Evolutionary conservation across 208 protist species (phyloP), one percentile per base, ranked within the genome.

Genomic region (Trypanosoma lewisi): DNA sequence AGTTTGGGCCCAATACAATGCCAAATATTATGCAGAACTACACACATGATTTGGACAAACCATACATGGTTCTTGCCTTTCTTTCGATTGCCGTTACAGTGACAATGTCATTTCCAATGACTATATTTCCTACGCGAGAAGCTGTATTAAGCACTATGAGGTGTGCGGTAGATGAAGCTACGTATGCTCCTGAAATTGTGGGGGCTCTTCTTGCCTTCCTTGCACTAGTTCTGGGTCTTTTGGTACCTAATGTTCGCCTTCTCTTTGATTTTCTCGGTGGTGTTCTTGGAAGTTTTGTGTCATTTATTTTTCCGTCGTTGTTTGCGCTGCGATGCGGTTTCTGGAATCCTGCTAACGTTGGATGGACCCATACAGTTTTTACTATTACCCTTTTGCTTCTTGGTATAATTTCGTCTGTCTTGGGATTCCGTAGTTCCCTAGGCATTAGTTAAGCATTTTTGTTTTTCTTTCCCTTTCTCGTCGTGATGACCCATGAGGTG

Each of bases 91-190:
- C 67, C 42, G 34, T 94, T 16, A 75, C 81, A 34, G 78, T 91
- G 36, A 91, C 83, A 23, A 87, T 95, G 77, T 81, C 78, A 27
- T 93, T 95, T 63, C 89, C 89, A 12, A 87, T 95, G 69, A 80
- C 73, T 34, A 88, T 95, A 60, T 91, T 93, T 45, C 83, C 83
- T 4, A 89, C 81, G 12, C 81, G 85, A 14, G 85, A 93, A 67
- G 81, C 80, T 12, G 67, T 93, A 8, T 65, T 93, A 37, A 73
- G 80, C 52, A 69, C 61, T 33, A 53, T 93, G 34, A 78, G 82
- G 30, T 93, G 86, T 77, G 48, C 60, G 25, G 77, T 74, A 0
- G 79, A 88, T 11, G 60, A 75, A 31, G 61, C 75, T 23, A 37
- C 31, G 37, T 77, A 64, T 69, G 39, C 87, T 28, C 77, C 73